A percentile compares a stretch with the other conserved stretches of the same genome.
Conservation (phyloP, 2,329 filamentous ascomycete species). For the Botryotinia convoluta region DNA sequence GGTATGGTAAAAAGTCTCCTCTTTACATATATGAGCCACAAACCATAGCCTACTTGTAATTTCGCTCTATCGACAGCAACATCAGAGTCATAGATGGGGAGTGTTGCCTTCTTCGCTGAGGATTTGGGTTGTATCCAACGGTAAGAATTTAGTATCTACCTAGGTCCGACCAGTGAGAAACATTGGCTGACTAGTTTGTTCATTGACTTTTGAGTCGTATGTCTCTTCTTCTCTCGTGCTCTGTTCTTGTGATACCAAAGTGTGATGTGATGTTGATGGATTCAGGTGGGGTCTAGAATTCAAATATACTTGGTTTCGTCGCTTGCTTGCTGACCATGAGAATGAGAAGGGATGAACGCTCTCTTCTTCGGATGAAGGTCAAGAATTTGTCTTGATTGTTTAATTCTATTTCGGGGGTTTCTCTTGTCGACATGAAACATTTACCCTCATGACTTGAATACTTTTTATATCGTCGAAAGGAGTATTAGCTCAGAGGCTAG, state of each 20-base stretch:
- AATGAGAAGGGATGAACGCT: not conserved
- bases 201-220: not conserved
- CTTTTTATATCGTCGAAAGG: not conserved
- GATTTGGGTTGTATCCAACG: not conserved
- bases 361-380: not conserved
- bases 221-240: slow-evolving; percentile 8
- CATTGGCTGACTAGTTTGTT: not conserved
- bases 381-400: not conserved
- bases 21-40: not conserved
- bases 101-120: not conserved
- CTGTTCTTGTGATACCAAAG: slow-evolving; percentile 7
- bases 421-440: not conserved
- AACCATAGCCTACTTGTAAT: slow-evolving; percentile 6
- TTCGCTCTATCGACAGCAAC: not conserved
- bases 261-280: not conserved
- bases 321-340: slow-evolving; percentile 5
- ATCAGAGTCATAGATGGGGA: slow-evolving; percentile 7
- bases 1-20: not conserved
- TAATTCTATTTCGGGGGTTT: not conserved
- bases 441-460: not conserved
- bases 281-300: not conserved
- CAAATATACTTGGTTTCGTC: not conserved
- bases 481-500: not conserved
- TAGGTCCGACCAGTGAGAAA: not conserved
- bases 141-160: not conserved